These are phyloP conservation scores for Leishmania gerbilli DNA, from an alignment of 208 protist genomes.

Conservation along the genomic window DNA sequence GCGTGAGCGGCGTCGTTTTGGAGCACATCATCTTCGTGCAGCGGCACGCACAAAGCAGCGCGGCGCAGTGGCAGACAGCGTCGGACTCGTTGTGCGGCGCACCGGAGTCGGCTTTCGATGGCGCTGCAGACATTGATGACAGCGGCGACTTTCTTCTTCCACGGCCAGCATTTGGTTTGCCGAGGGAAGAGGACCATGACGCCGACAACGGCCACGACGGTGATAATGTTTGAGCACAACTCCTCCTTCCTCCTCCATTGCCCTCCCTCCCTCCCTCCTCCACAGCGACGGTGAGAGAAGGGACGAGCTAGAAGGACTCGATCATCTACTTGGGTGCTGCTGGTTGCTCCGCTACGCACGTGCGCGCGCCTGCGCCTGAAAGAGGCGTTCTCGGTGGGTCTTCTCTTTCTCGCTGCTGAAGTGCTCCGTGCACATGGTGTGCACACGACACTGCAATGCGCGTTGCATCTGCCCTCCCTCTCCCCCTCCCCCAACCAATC, in stretches of 20 bases:
- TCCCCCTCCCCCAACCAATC: no score
- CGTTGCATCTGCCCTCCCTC: background rate
- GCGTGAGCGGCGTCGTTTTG: constrained; percentile 62
- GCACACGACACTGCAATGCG: background rate
- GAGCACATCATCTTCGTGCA: constrained; percentile 77
- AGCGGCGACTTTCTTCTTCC: background rate
- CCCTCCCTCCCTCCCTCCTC: background rate
- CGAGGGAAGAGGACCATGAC: background rate
- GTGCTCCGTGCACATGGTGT: background rate
- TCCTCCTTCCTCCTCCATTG: background rate
- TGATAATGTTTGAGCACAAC: background rate
- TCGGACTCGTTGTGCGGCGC: background rate
- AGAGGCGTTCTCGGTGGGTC: background rate
- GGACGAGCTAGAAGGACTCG: no score
- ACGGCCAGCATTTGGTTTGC: no score
- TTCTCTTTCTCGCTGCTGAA: background rate
- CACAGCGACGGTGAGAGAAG: background rate
- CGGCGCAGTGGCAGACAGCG: background rate
- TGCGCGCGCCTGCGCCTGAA: background rate
- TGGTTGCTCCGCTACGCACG: background rate
- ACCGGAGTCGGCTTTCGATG: background rate
- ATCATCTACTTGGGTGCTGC: background rate
- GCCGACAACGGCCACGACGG: background rate
- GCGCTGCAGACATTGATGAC: background rate
- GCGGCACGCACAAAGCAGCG: constrained; percentile 29